A percentile compares a stretch with the other conserved stretches of the same genome.
Conservation (phyloP, 2,329 filamentous ascomycete genomes). For the Talaromyces sp. region DNA sequence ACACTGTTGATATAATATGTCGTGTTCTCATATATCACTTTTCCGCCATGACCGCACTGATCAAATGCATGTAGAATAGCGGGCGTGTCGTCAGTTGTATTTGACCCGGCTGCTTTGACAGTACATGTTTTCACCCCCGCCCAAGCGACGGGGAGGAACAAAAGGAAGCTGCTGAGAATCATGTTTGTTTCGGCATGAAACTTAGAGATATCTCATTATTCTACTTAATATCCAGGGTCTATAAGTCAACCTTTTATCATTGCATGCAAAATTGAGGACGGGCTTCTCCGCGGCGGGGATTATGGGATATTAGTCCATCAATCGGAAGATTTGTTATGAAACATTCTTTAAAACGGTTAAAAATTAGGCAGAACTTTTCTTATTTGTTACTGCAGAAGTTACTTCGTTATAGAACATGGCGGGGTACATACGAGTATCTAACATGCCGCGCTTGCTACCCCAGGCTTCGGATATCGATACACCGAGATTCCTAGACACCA, state of each 20-base stretch:
- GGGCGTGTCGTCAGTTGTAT: conserved; percentile 42
- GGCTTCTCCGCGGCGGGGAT: neutral
- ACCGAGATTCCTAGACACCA: neutral
- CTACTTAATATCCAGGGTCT: neutral
- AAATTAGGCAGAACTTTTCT: neutral
- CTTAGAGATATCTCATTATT: neutral
- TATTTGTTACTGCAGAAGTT: neutral
- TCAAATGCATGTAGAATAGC: conserved; percentile 48
- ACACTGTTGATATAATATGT: conserved; percentile 46
- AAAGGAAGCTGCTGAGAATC: neutral
- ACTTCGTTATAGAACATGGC: neutral
- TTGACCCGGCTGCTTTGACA: conserved; percentile 14
- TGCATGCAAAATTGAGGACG: neutral
- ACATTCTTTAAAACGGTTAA: neutral
- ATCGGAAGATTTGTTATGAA: neutral
- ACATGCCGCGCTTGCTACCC: no score
- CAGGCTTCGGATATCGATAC: no score
- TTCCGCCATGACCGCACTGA: conserved; percentile 45
- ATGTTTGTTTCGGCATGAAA: neutral
- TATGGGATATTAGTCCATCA: neutral
- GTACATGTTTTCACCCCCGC: conserved; percentile 6
- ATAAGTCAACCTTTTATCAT: no score
- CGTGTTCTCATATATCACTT: conserved; percentile 45
- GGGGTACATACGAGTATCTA: neutral
- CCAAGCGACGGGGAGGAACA: neutral